Percentiles rank a stretch among this genome's conserved stretches.
phyloP scores from a whole-genome alignment of 768 basidiomycete species.

The Glaciozyma martinii region DNA sequence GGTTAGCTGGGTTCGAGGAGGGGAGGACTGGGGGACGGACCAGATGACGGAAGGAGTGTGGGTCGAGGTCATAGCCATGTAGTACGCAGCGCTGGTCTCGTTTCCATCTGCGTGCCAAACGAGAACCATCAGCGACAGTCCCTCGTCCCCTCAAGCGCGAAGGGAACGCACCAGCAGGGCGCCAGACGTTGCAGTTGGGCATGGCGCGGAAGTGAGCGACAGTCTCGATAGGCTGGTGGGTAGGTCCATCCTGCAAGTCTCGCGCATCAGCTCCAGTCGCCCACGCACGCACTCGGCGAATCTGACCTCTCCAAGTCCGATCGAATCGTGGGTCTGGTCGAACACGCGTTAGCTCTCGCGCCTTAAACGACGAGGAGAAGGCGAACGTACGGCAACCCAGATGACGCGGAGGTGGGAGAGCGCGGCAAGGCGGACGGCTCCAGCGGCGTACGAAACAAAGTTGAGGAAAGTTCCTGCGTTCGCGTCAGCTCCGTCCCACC shows the following conservation, averaged over 20 bases:
- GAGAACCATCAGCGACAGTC: no score
- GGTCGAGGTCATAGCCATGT: slow-evolving; percentile 62
- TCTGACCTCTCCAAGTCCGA: background rate
- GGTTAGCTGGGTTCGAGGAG: background rate
- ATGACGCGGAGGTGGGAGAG: slow-evolving; percentile 82
- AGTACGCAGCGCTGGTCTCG: slow-evolving; percentile 90
- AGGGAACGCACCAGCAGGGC: slow-evolving; percentile 5
- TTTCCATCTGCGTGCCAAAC: slow-evolving; percentile 80
- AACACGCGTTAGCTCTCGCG: background rate
- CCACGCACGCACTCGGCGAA: background rate
- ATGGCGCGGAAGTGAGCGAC: slow-evolving; percentile 75
- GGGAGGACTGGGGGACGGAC: slow-evolving; percentile 43
- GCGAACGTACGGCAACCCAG: slow-evolving; percentile 62
- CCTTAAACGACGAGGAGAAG: background rate
- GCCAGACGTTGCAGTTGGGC: slow-evolving; percentile 75
- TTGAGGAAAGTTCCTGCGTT: slow-evolving; percentile 70
- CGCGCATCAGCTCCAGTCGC: slow-evolving; percentile 51
- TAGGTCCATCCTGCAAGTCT: slow-evolving; percentile 61
- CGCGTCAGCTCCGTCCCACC: background rate
- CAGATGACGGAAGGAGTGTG: slow-evolving; percentile 68
- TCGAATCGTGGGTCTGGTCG: background rate
- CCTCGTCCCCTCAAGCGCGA: no score
- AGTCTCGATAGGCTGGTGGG: slow-evolving; percentile 90
- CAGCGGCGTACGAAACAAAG: slow-evolving; percentile 51
- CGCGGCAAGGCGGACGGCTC: slow-evolving; percentile 83